These are phyloP conservation scores for Moricandia arvensis DNA, from an alignment of 345 rosid genomes.

Conservation along the genomic window DNA sequence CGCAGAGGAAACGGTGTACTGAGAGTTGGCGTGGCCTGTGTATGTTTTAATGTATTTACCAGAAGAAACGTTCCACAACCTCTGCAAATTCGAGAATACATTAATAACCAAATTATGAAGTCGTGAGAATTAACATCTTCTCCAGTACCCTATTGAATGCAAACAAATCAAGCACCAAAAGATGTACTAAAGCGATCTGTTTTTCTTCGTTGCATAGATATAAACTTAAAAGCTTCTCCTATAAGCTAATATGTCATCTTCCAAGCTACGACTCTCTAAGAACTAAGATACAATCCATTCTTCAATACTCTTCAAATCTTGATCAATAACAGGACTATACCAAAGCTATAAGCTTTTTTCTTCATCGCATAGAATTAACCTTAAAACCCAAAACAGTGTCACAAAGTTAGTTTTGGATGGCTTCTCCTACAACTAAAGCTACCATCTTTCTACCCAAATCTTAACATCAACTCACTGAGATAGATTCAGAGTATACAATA, in stretches of 20 bases:
- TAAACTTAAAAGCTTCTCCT: no score
- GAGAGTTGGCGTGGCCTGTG: constrained; percentile 66
- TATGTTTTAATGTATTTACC: constrained; percentile 84
- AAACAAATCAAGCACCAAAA: constrained; percentile 5
- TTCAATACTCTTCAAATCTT: background rate
- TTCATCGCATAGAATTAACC: background rate
- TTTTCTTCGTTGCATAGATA: no score
- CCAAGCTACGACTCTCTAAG: background rate
- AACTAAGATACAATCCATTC: background rate
- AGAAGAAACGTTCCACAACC: constrained; percentile 80
- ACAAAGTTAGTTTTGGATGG: background rate
- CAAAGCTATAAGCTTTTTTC: constrained; percentile 3
- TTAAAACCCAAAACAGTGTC: background rate
- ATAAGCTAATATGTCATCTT: background rate
- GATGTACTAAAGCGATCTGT: background rate
- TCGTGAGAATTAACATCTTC: no score
- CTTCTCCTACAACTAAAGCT: background rate
- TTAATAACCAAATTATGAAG: no score
- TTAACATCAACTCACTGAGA: background rate
- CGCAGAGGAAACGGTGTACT: constrained; percentile 67
- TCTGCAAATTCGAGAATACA: constrained; percentile 39
- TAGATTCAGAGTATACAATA: background rate
- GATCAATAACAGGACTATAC: background rate
- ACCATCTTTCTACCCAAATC: background rate
- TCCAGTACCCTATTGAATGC: no score